Base-by-base conservation (phyloP, 495 filamentous ascomycete genomes). In the Aspergillus homomorphus region DNA sequence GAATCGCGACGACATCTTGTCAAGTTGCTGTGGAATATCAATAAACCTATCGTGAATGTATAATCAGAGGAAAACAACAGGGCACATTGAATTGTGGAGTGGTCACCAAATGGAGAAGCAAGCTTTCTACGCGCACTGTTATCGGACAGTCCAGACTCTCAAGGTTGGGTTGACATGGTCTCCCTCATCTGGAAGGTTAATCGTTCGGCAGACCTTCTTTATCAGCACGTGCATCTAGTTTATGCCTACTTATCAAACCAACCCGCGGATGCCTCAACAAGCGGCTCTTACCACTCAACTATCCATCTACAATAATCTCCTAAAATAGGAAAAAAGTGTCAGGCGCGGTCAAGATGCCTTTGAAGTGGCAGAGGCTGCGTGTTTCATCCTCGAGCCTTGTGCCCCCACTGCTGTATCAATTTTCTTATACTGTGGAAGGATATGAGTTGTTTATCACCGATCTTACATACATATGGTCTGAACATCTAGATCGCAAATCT, bases 371-470 rank as follows among this genome's bases (percentile, higher is more conserved):
- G 42, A 68, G 63, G 30, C 59, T 82, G 15, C 58, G 53, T 50
- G 51, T 69, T 20, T 53, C 60, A 7, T 58, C 61, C 4, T 22
- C 62, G 16, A 57, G 54, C 42, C 19, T 21, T 16, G 19, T 66
- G 5, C 83, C 84, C n/a, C 74, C 81, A 10, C 72, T 87, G 33
- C 72, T 88, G 2, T 73, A 83, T 55, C 83, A 82, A 64, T 76
- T 77, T 45, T 66, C 67, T 19, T 80, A 82, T 58, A 78, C 73
- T 18, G 41, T 65, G 20, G 65, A 74, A 26, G 82, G 83, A 43
- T 98, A 97, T 74, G 81, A 77, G 10, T 62, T 97, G 41, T 82
- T 85, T 57, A 68, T 97, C 26, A 94, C 93, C 4, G 94, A 98
- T 70, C 82, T 98, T 18, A 88, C 85, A 66, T 79, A 84, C 57